These are phyloP conservation scores for Geranium rotundifolium DNA, from an alignment of 345 rosid species.

Conservation along the genomic window DNA sequence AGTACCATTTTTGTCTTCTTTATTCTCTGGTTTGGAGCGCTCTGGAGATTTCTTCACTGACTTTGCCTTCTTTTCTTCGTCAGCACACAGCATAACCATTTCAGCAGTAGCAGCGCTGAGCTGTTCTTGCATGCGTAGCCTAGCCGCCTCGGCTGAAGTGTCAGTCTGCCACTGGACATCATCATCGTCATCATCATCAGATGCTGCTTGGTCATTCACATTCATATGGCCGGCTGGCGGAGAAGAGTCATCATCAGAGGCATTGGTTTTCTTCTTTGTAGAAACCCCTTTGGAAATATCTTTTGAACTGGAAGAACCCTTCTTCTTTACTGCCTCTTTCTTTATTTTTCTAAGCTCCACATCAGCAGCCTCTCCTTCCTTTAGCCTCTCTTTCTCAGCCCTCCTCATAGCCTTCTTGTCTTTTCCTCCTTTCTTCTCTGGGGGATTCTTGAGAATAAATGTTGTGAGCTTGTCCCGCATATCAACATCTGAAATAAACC, in stretches of 20 bases:
- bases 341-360: conserved; percentile 63
- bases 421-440: conserved; percentile 53
- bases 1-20: conserved; percentile 20
- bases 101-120: conserved; percentile 76
- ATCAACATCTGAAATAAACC: conserved; percentile 69
- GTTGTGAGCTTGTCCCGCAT: conserved; percentile 82
- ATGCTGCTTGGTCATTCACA: conserved; percentile 21
- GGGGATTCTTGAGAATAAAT: conserved; percentile 67
- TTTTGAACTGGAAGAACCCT: conserved; percentile 29
- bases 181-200: conserved; percentile 42
- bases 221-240: conserved; percentile 31
- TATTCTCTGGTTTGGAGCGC: conserved; percentile 9
- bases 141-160: conserved; percentile 71
- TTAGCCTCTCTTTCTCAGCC: conserved; percentile 86
- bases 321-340: conserved; percentile 56
- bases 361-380: conserved; percentile 85
- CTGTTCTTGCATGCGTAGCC: conserved; percentile 70
- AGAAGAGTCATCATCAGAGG: conserved; percentile 68
- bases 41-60: conserved; percentile 20
- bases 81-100: conserved; percentile 68
- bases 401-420: conserved; percentile 78
- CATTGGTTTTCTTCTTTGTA: conserved; percentile 32
- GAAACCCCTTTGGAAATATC: conserved; percentile 20
- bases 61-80: conserved; percentile 36
- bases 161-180: conserved; percentile 80